A percentile compares a stretch with the other conserved stretches of the same genome.
Conservation (phyloP, 2,329 filamentous ascomycete species). For the Chaetoscypha palmicola region DNA sequence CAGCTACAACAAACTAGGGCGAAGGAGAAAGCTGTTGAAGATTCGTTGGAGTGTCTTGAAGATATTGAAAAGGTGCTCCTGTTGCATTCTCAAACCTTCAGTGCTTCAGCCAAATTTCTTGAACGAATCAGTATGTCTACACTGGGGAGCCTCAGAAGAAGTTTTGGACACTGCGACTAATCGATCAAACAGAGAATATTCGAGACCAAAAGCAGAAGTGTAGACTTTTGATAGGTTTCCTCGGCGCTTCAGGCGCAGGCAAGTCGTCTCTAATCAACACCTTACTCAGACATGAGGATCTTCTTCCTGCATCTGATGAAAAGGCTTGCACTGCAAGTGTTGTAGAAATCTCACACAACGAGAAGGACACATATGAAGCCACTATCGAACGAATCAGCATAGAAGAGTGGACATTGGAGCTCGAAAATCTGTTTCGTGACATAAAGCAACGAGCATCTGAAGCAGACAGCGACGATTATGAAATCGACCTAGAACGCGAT, state of each 20-base stretch:
- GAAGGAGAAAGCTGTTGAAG: slow-evolving; percentile 2
- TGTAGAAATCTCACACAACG: slow-evolving; percentile 18
- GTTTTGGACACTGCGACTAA: too few relatives aligned
- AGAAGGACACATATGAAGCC: slow-evolving; percentile 7
- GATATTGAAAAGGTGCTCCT: background rate
- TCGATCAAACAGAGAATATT: slow-evolving; percentile 8
- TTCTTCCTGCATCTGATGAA: slow-evolving; percentile 10
- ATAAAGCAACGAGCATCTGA: background rate
- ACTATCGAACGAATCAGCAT: slow-evolving; percentile 8
- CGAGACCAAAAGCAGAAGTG: slow-evolving; percentile 6
- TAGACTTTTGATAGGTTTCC: slow-evolving; percentile 32
- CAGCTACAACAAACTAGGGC: background rate
- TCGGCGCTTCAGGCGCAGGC: slow-evolving; percentile 53
- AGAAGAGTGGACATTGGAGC: slow-evolving; percentile 15
- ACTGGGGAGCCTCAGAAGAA: too few relatives aligned
- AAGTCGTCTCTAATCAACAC: slow-evolving; percentile 60
- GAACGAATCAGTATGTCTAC: too few relatives aligned
- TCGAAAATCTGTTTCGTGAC: slow-evolving; percentile 14
- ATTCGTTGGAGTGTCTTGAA: background rate
- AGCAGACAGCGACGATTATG: slow-evolving; percentile 17
- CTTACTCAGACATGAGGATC: slow-evolving; percentile 28
- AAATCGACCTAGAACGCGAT: slow-evolving; percentile 25
- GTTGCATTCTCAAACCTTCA: too few relatives aligned
- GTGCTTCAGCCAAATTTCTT: too few relatives aligned
- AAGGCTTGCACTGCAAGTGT: slow-evolving; percentile 17